A percentile compares a stretch with the other conserved stretches of the same genome.
phyloP scores from a whole-genome alignment of 306 rosid species.

The Corylus avellana region DNA sequence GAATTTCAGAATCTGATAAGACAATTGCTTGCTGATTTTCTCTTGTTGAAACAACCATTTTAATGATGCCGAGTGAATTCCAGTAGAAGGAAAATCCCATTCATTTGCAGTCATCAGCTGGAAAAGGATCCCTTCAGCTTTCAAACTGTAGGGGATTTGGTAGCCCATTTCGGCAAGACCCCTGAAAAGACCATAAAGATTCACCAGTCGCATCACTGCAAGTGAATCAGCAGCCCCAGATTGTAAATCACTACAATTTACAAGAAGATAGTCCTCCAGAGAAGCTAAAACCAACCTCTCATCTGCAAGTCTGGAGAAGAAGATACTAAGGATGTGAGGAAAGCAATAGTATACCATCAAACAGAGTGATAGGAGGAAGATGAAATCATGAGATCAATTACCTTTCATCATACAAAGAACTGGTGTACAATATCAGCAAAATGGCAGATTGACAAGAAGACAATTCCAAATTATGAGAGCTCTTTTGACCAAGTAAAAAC shows the following conservation, averaged over 20 bases:
- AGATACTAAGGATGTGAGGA: constrained; percentile 31
- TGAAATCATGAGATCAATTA: constrained; percentile 33
- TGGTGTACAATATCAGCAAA: constrained; percentile 63
- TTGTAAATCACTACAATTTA: constrained; percentile 48
- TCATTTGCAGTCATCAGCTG: constrained; percentile 52
- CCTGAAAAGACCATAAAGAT: constrained; percentile 72
- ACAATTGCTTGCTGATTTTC: constrained; percentile 47
- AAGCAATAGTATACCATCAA: constrained; percentile 14
- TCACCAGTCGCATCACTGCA: constrained; percentile 56
- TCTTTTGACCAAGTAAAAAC: constrained; percentile 79
- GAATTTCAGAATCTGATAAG: constrained; percentile 69
- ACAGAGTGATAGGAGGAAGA: constrained; percentile 13
- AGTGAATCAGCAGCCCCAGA: constrained; percentile 39
- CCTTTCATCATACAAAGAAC: constrained; percentile 88
- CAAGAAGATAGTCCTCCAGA: constrained; percentile 79
- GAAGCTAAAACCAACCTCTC: constrained; percentile 83
- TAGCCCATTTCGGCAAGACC: constrained; percentile 54
- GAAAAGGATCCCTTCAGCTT: constrained; percentile 74
- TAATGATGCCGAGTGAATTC: constrained; percentile 68
- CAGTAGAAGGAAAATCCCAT: constrained; percentile 76
- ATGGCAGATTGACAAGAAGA: constrained; percentile 76
- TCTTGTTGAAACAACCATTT: constrained; percentile 96
- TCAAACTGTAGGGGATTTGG: constrained; percentile 66
- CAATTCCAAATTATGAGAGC: constrained; percentile 50
- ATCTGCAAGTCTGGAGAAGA: constrained; percentile 77